phyloP scores from a whole-genome alignment of 495 filamentous ascomycete species.

The Xylaria grammica region DNA sequence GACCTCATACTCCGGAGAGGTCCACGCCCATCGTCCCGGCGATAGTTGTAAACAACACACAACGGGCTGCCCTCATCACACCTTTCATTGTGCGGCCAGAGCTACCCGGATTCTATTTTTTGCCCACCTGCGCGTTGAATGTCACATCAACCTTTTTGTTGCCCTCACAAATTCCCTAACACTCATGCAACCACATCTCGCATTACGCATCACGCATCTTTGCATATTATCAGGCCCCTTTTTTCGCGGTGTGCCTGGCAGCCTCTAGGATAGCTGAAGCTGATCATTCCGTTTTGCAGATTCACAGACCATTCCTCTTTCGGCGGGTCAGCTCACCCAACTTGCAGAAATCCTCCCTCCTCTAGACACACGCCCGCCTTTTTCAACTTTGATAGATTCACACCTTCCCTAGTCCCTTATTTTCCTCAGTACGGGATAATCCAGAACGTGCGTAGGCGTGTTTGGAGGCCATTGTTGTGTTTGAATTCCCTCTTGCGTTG shows the following conservation, averaged over 20 bases:
- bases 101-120: conserved; percentile 8
- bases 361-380: conserved; percentile 12
- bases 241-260: conserved; percentile 3
- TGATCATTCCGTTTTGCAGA: conserved; percentile 27
- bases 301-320: conserved; percentile 21
- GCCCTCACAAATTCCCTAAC: background rate
- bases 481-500: background rate
- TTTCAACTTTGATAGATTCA: background rate
- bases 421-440: background rate
- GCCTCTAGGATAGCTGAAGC: conserved; percentile 18
- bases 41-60: conserved; percentile 16
- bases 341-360: background rate
- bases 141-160: background rate
- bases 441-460: background rate
- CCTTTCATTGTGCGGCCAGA: conserved; percentile 4
- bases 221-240: background rate
- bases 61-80: background rate
- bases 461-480: background rate
- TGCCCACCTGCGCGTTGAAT: background rate
- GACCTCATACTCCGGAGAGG: background rate
- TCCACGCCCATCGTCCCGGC: background rate
- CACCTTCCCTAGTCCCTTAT: background rate
- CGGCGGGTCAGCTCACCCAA: background rate
- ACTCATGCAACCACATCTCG: background rate
- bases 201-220: background rate